Conservation (phyloP, 768 basidiomycete species). For the Termitomyces sp. region DNA sequence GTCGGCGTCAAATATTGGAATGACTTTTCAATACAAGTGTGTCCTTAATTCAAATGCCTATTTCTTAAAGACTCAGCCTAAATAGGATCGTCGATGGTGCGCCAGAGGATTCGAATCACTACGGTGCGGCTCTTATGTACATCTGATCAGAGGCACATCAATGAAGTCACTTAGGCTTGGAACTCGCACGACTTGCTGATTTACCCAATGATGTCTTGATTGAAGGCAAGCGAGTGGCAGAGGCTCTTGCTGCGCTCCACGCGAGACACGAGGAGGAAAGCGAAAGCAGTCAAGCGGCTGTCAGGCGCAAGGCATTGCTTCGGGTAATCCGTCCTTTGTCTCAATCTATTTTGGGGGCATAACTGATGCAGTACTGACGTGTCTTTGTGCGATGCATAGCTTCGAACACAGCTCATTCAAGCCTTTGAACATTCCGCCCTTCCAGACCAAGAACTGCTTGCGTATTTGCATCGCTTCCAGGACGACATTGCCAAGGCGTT, state of each 20-base stretch:
- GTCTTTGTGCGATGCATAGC: conserved; percentile 29
- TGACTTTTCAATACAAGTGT: conserved; percentile 78
- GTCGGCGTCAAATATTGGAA: conserved; percentile 55
- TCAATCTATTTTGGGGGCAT: not conserved
- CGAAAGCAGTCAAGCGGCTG: conserved; percentile 49
- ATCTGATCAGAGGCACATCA: not conserved
- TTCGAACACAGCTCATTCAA: conserved; percentile 71
- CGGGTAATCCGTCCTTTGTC: conserved; percentile 37
- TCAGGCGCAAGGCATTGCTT: conserved; percentile 64
- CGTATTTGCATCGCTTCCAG: conserved; percentile 67
- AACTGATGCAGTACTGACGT: not conserved
- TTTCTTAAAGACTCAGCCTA: not conserved
- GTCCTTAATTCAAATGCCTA: not conserved
- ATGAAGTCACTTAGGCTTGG: conserved; percentile 53
- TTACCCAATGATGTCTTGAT: conserved; percentile 67
- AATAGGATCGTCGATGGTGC: conserved; percentile 71
- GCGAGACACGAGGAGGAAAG: conserved; percentile 56
- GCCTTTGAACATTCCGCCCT: conserved; percentile 68
- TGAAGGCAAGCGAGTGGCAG: conserved; percentile 60
- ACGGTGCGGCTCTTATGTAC: conserved; percentile 42
- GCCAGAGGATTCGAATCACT: conserved; percentile 59
- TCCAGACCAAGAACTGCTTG: conserved; percentile 62
- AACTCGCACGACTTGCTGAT: conserved; percentile 84
- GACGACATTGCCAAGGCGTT: conserved; percentile 62
- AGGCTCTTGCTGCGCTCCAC: conserved; percentile 52